These are phyloP conservation scores for Usnea hakonensis DNA, from an alignment of 495 filamentous ascomycete species.

Conservation along the genomic window DNA sequence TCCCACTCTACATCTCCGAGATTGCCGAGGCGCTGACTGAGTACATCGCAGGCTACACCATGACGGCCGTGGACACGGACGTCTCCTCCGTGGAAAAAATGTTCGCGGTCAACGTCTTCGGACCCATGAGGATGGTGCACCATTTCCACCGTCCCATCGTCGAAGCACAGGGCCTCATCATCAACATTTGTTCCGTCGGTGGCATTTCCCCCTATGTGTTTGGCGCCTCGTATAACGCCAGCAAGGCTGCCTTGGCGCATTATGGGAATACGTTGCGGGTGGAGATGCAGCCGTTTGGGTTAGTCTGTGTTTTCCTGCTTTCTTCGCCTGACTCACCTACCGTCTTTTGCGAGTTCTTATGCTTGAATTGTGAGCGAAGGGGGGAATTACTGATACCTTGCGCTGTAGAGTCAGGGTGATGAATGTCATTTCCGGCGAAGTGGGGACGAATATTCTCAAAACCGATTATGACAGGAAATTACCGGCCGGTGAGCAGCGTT, in stretches of 20 bases:
- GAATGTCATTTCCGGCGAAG: constrained; percentile 31
- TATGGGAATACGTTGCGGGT: constrained; percentile 29
- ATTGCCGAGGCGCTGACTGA: too few relatives aligned
- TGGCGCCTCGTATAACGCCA: constrained; percentile 31
- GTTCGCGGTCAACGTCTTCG: constrained; percentile 33
- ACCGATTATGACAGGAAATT: constrained; percentile 21
- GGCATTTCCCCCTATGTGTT: constrained; percentile 31
- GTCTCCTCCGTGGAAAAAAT: constrained; percentile 23
- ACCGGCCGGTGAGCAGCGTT: constrained; percentile 12
- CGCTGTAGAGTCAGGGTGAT: constrained; percentile 10
- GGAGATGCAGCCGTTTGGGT: constrained; percentile 29
- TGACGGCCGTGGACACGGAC: constrained; percentile 30
- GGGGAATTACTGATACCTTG: too few relatives aligned
- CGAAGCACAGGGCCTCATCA: constrained; percentile 19
- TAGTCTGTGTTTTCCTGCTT: not conserved
- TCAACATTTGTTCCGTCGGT: constrained; percentile 31
- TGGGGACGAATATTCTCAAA: constrained; percentile 32
- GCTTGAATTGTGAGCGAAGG: too few relatives aligned
- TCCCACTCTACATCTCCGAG: too few relatives aligned
- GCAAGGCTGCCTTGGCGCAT: constrained; percentile 30
- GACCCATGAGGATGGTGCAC: constrained; percentile 33
- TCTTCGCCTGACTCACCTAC: too few relatives aligned
- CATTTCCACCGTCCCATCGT: constrained; percentile 28
- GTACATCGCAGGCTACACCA: constrained; percentile 28
- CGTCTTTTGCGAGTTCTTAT: too few relatives aligned